Evolutionary conservation across 208 protist genomes (phyloP).

Genomic region (Leishmania arabica): DNA sequence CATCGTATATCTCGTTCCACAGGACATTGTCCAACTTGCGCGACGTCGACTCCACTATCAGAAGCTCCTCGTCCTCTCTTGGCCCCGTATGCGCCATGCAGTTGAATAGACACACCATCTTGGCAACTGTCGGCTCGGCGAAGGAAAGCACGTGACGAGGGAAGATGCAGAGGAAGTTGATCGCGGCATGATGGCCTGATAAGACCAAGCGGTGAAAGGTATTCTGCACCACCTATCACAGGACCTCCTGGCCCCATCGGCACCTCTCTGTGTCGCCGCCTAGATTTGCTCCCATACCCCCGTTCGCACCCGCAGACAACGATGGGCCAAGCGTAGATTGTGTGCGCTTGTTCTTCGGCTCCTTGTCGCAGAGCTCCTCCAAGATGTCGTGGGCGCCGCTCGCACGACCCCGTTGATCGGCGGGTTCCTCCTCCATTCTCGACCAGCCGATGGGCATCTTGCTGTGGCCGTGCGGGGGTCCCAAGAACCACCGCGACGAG

Average conservation of each 20-base stretch:
- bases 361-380: conserved; percentile 6
- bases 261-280: conserved; percentile 14
- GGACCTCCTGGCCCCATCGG: conserved; percentile 36
- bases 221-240: conserved; percentile 50
- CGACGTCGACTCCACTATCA: conserved; percentile 54
- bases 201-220: conserved; percentile 68
- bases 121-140: conserved; percentile 47
- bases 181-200: conserved; percentile 61
- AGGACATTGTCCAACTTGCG: conserved; percentile 44
- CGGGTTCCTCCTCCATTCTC: background rate
- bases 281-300: background rate
- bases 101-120: conserved; percentile 72
- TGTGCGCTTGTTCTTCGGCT: background rate
- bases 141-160: conserved; percentile 35
- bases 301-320: background rate
- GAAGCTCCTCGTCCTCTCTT: conserved; percentile 50
- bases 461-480: conserved; percentile 16
- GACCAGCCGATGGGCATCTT: conserved; percentile 8
- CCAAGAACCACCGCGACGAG: conserved; percentile 5
- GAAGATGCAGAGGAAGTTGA: conserved; percentile 62
- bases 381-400: conserved; percentile 1
- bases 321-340: conserved; percentile 1
- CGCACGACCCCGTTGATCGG: background rate
- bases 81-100: conserved; percentile 64
- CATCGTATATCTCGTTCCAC: conserved; percentile 67